Evolutionary conservation across 148 eudicot species (phyloP).

Genomic region (Talinum fruticosum): DNA sequence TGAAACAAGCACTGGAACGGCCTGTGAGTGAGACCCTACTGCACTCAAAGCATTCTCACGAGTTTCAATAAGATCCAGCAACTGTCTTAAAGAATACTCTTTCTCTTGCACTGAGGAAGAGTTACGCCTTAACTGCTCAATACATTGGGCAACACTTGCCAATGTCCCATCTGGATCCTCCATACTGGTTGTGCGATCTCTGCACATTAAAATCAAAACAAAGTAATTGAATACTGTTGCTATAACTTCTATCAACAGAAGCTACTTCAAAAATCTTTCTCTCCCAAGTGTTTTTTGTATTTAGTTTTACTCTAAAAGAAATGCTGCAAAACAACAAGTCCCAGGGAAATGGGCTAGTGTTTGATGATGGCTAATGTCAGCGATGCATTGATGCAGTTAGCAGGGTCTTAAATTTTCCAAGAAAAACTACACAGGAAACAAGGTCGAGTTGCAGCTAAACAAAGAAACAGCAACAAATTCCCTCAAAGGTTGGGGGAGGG

Average conservation of each 20-base stretch:
- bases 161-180: slow-evolving; percentile 97
- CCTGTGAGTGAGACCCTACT: slow-evolving; percentile 99
- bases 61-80: slow-evolving; percentile 82
- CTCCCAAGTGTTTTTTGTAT: neutral
- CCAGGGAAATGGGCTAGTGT: neutral
- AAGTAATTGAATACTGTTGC: slow-evolving; percentile 2
- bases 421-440: neutral
- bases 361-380: neutral
- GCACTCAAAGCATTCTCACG: slow-evolving; percentile 97
- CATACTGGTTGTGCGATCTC: slow-evolving; percentile 89
- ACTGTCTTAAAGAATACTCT: slow-evolving; percentile 70
- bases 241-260: neutral
- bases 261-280: neutral
- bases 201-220: slow-evolving; percentile 33
- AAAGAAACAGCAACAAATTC: neutral
- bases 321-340: neutral
- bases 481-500: neutral
- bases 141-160: slow-evolving; percentile 97
- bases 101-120: slow-evolving; percentile 80
- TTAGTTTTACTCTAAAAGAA: neutral
- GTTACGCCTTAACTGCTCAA: slow-evolving; percentile 92
- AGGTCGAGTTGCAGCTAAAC: neutral
- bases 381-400: neutral
- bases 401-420: neutral
- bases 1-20: slow-evolving; percentile 96